Percentiles rank a stretch among this genome's conserved stretches.
Conservation (phyloP, 1,284 basidiomycete species). For the Ustilago nuda region DNA sequence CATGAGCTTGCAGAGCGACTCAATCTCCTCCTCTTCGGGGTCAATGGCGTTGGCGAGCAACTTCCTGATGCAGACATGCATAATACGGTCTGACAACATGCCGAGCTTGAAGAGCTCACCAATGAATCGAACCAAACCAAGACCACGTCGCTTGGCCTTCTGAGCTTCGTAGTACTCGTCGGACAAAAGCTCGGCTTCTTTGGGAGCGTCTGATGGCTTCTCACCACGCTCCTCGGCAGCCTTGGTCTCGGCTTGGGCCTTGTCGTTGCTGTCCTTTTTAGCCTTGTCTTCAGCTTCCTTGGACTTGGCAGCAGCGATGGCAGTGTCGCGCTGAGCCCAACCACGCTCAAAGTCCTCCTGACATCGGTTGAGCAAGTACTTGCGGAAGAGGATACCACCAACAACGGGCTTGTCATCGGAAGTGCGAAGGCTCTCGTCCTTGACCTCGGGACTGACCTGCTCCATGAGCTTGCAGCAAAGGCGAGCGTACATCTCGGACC, state of each 20-base stretch:
- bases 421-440: conserved; percentile 78
- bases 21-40: conserved; percentile 97
- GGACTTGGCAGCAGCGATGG: conserved; percentile 73
- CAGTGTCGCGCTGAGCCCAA: conserved; percentile 74
- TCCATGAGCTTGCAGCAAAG: conserved; percentile 95
- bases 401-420: conserved; percentile 83
- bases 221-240: conserved; percentile 73
- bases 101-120: conserved; percentile 97
- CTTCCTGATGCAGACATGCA: conserved; percentile 96
- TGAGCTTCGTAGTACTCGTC: conserved; percentile 97
- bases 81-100: conserved; percentile 93
- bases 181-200: conserved; percentile 76
- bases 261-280: conserved; percentile 72
- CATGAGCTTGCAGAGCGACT: conserved; percentile 91
- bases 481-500: conserved; percentile 96
- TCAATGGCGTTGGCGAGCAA: conserved; percentile 89
- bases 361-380: conserved; percentile 90
- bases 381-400: conserved; percentile 87
- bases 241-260: conserved; percentile 72
- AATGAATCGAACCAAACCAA: conserved; percentile 96
- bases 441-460: conserved; percentile 83
- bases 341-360: conserved; percentile 94
- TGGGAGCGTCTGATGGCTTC: conserved; percentile 63
- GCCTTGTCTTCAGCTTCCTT: conserved; percentile 74
- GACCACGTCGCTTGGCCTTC: conserved; percentile 95